Percentiles rank a stretch among this genome's conserved stretches.
Evolutionary conservation across 306 rosid genomes (phyloP).

Genomic region (Gillenia trifoliata): DNA sequence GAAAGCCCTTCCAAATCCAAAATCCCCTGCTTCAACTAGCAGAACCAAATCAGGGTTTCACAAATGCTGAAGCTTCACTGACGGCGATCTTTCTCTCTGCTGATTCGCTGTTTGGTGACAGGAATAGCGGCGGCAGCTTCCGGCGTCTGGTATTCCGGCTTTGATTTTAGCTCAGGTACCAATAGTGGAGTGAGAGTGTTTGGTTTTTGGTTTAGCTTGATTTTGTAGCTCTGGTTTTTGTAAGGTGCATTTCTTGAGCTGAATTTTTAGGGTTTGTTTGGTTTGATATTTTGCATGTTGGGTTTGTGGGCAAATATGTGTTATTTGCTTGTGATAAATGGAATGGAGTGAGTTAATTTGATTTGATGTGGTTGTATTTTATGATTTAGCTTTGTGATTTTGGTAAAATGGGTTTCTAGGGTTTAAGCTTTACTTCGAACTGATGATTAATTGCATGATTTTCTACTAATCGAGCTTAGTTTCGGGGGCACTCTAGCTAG

Average conservation of each 20-base stretch:
- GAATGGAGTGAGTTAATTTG: conserved; percentile 14
- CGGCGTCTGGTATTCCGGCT: conserved; percentile 7
- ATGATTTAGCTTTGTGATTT: background rate
- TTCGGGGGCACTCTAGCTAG: background rate
- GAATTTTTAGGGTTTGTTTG: conserved; percentile 32
- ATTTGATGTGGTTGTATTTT: conserved; percentile 12
- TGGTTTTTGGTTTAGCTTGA: conserved; percentile 10
- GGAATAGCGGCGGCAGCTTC: conserved; percentile 1
- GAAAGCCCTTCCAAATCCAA: conserved; percentile 41
- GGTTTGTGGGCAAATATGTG: background rate
- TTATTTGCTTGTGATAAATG: background rate
- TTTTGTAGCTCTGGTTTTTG: conserved; percentile 7
- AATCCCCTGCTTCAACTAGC: conserved; percentile 25
- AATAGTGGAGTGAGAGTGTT: conserved; percentile 4
- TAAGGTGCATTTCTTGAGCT: background rate
- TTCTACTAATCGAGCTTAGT: background rate
- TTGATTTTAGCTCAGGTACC: conserved; percentile 28
- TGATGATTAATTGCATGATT: background rate
- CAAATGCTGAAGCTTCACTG: conserved; percentile 20
- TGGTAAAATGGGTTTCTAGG: conserved; percentile 9
- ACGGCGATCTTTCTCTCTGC: conserved; percentile 9
- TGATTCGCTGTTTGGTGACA: conserved; percentile 1
- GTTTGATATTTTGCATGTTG: conserved; percentile 6
- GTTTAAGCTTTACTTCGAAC: conserved; percentile 1
- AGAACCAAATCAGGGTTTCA: conserved; percentile 52